Evolutionary conservation across 208 protist species (phyloP), one percentile per base, ranked within the genome.

Genomic region (Leptomonas seymouri): DNA sequence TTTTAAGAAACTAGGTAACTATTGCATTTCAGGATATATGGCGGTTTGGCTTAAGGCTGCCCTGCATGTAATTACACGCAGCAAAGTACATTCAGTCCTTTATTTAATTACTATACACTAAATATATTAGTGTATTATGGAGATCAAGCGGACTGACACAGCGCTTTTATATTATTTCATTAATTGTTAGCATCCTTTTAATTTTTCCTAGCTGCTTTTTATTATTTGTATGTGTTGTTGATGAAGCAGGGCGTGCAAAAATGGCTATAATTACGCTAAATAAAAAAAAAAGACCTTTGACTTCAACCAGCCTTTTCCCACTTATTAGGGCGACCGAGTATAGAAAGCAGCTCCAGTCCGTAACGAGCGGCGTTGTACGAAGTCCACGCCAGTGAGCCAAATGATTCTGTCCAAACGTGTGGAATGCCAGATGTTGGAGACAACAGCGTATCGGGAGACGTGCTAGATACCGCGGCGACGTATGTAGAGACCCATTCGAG

Each of bases 291-390:
- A 16, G 21, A 18, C 11, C 30, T 45, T 56, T 18, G 12, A 21
- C 27, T 3, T 49, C 45, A 49, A 5, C 9, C 7, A 9, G 9
- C 9, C 9, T 39, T 9, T 39, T 3, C 34, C 34, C 9, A 9
- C 3, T 48, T 18, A 48, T 21, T 48, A 16, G 3, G 44, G 20
- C 41, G 9, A 2, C 25, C 12, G 6, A 87, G 62, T 14, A 76
- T 14, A 16, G 21, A 20, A 28, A 84, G 11, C 14, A 95, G 73
- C 44, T 89, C 75, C 18, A 77, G 9, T 20, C 87, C 90, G 50
- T 95, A 95, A 7, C 85, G 81, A 28, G 76, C 34, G 14, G 90
- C 90, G 36, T 82, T 75, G 62, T 78, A 93, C 11, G 83, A 82
- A 12, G 78, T 81, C 82, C 86, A 92, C 23, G 76, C 71, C 8